A percentile compares a stretch with the other conserved stretches of the same genome.
Conservation (phyloP, 2,329 filamentous ascomycete species). For the Diaporthe velutina region DNA sequence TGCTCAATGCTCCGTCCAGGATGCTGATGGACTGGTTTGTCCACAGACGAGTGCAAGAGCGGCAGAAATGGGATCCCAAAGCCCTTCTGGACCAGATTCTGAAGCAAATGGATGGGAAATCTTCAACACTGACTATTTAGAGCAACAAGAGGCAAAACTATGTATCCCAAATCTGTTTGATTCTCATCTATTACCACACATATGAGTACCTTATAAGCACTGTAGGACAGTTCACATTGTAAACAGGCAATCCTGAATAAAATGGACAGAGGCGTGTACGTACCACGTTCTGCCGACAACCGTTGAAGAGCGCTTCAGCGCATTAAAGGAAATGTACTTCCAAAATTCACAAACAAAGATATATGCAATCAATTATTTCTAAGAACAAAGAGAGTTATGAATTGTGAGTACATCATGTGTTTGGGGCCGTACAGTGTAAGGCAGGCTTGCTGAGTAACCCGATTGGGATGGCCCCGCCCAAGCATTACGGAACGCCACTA, state of each 20-base stretch:
- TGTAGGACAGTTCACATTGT: too few species aligned
- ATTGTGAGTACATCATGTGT: not conserved
- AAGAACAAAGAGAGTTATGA: too few species aligned
- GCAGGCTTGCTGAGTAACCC: not conserved
- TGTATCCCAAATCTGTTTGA: not conserved
- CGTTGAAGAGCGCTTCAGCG: not conserved
- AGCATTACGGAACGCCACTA: not conserved
- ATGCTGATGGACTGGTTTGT: conserved; percentile 21
- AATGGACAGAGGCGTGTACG: too few species aligned
- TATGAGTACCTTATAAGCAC: not conserved
- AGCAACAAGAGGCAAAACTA: not conserved
- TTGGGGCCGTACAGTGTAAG: not conserved
- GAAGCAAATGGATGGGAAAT: conserved; percentile 7
- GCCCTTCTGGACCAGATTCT: not conserved
- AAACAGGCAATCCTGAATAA: too few species aligned
- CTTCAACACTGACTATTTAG: not conserved
- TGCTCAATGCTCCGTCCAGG: not conserved
- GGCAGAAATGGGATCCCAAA: not conserved
- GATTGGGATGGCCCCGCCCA: not conserved
- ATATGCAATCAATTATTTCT: too few species aligned
- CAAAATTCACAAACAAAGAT: too few species aligned
- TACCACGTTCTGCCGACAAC: too few species aligned
- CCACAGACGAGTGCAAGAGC: not conserved
- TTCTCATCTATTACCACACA: not conserved
- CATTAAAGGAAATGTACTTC: too few species aligned